A percentile compares a stretch with the other conserved stretches of the same genome.
These are phyloP conservation scores for Castanea sativa DNA, from an alignment of 306 rosid species.

Conservation along the genomic window DNA sequence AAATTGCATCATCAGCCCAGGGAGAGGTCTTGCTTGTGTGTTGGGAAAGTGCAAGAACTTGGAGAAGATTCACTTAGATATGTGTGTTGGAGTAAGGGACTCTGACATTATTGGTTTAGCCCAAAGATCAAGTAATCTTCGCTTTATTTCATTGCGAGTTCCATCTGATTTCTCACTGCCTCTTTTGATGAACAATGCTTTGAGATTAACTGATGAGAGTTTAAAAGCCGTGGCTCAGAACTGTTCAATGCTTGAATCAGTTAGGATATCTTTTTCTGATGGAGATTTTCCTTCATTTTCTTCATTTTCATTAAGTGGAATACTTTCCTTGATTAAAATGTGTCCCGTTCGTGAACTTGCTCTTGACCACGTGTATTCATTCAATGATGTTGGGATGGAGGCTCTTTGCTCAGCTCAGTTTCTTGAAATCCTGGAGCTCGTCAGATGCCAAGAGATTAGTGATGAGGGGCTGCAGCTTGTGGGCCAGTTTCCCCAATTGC, in stretches of 20 bases:
- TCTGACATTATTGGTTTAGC: conserved; percentile 70
- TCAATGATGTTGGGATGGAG: conserved; percentile 82
- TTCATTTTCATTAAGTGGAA: conserved; percentile 70
- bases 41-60: conserved; percentile 74
- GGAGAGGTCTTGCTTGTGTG: conserved; percentile 90
- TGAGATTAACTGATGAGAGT: conserved; percentile 80
- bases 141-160: conserved; percentile 65
- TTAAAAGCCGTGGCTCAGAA: conserved; percentile 64
- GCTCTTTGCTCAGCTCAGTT: conserved; percentile 67
- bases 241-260: conserved; percentile 78
- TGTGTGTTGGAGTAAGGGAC: conserved; percentile 90
- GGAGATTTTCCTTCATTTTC: conserved; percentile 88
- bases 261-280: conserved; percentile 70
- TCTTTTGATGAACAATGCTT: conserved; percentile 48
- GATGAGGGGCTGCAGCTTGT: conserved; percentile 88
- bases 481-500: conserved; percentile 58
- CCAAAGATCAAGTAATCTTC: conserved; percentile 54
- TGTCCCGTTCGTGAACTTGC: conserved; percentile 69
- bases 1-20: conserved; percentile 89
- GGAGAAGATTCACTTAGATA: conserved; percentile 76
- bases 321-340: conserved; percentile 51
- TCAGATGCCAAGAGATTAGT: conserved; percentile 78
- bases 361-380: conserved; percentile 82
- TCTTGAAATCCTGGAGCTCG: conserved; percentile 78
- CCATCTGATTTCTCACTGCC: conserved; percentile 90